A percentile compares a stretch with the other conserved stretches of the same genome.
Conservation (phyloP, 306 rosid genomes). For the Quercus engelmannii region DNA sequence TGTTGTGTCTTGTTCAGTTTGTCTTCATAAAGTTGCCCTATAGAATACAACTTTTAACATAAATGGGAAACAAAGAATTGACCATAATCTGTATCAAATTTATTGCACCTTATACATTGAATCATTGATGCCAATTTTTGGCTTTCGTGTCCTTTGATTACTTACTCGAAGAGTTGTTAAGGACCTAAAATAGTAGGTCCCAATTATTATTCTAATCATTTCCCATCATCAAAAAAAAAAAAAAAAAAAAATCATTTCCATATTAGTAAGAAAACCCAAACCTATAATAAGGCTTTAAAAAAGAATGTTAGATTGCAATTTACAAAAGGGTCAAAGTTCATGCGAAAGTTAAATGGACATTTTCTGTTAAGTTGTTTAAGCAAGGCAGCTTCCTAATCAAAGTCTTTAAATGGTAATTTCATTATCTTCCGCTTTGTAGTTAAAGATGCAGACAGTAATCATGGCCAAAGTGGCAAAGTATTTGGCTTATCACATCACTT, state of each 20-base stretch:
- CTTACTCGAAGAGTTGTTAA: neutral
- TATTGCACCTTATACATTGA: neutral
- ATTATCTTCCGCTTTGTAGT: no score
- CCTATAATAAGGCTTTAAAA: neutral
- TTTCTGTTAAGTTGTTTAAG: no score
- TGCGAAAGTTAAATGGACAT: no score
- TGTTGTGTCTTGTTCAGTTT: neutral
- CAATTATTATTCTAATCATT: neutral
- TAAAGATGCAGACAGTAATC: no score
- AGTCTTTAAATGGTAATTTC: no score
- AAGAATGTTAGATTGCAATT: neutral
- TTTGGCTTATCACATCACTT: no score
- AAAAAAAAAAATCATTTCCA: no score
- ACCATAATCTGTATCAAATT: neutral
- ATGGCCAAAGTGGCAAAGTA: no score
- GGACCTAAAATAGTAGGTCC: neutral
- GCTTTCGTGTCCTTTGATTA: neutral
- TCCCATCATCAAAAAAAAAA: neutral
- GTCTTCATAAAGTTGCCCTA: no score
- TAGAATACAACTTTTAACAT: neutral
- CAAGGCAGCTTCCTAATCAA: no score
- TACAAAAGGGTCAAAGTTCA: no score
- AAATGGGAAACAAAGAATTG: neutral
- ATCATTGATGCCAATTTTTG: neutral
- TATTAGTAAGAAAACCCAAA: neutral